Evolutionary conservation across 805 yeast species (phyloP), one percentile per base, ranked within the genome.

Genomic region (Metschnikowia sp.): DNA sequence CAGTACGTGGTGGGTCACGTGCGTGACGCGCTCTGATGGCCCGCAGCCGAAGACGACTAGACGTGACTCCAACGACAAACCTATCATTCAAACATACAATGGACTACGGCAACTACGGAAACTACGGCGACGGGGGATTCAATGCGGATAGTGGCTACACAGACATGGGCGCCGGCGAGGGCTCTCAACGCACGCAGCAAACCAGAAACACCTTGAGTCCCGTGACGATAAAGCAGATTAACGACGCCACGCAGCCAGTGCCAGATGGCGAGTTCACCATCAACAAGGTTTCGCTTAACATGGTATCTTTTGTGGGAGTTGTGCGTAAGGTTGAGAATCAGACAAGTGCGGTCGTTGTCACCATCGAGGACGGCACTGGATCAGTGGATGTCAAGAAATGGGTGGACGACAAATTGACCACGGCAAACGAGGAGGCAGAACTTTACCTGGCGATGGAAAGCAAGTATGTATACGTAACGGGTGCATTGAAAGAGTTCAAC

Each of bases 351-450:
- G 66, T 83, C 29, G 66, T 68, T 18, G 61, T 84, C 39, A 80
- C 82, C 15, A 59, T 86, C n/a, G 94, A 86, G 58, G 95, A 86
- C 62, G 92, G 94, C 10, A 83, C 94, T 44, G 66, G 89, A 0
- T 54, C 62, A 26, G 70, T 83, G 7, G 84, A 82, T 26, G 75
- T 86, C 40, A 76, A 85, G 57, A 77, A 77, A 52, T 86, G 92
- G 92, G 60, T 68, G 13, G 70, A 63, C 34, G 61, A 59, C 36
- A 55, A 62, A 22, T 48, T 63, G n/a, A 45, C 54, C 36, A 59
- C 69, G 10, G 64, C 68, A 8, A 60, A 53, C 54, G 70, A 51
- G 44, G 65, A 64, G 49, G 44, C 61, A 32, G 65, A 58, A 59
- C 61, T 65, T 32, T 69, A 69, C 42, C 67, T 61, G 43, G 65